These are phyloP conservation scores for Silene coronaria DNA, from an alignment of 179 eudicot species.

Conservation along the genomic window DNA sequence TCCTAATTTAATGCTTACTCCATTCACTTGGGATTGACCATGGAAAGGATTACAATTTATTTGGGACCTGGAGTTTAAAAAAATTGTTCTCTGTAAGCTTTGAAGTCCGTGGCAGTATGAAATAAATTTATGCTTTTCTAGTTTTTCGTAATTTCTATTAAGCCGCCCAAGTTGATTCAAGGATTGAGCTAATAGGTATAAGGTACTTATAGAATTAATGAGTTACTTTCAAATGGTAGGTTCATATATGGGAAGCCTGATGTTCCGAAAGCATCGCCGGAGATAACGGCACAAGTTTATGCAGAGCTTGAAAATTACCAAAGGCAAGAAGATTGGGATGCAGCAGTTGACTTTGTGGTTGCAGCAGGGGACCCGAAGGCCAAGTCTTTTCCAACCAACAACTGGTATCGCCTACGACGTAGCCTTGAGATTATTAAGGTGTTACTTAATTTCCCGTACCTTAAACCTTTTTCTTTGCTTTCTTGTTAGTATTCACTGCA, in stretches of 20 bases:
- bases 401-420: conserved; percentile 93
- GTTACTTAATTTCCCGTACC: conserved; percentile 10
- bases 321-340: conserved; percentile 54
- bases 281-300: conserved; percentile 53
- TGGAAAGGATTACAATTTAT: not conserved
- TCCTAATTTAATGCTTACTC: not conserved
- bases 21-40: not conserved
- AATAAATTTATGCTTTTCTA: no score
- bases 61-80: not conserved
- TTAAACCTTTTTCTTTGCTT: not conserved
- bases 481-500: not conserved
- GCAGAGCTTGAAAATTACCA: conserved; percentile 65
- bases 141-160: not conserved
- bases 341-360: conserved; percentile 71
- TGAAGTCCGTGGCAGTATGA: not conserved
- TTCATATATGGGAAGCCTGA: conserved; percentile 92
- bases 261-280: conserved; percentile 77
- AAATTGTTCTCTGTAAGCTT: not conserved
- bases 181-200: not conserved
- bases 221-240: conserved; percentile 37
- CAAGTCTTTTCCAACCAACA: conserved; percentile 62
- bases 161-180: not conserved
- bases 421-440: conserved; percentile 92
- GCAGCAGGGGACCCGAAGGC: conserved; percentile 79
- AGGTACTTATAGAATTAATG: not conserved